These are phyloP conservation scores for Aspergillus unguis DNA, from an alignment of 2,329 filamentous ascomycete species.

Conservation along the genomic window DNA sequence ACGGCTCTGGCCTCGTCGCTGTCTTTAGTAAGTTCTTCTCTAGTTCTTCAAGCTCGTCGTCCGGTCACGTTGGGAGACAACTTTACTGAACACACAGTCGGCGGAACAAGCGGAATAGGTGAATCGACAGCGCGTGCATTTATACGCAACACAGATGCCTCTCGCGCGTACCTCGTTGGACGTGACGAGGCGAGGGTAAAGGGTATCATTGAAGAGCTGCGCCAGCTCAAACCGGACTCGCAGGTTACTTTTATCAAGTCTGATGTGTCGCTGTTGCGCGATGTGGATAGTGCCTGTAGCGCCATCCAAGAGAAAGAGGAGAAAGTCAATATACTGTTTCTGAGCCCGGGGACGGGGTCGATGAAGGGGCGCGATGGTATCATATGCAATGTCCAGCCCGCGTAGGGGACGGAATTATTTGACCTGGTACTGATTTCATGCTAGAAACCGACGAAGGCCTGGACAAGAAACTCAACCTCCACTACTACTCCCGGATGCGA, in stretches of 20 bases:
- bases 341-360: neutral
- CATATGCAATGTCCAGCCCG: conserved; percentile 17
- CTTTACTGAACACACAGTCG: conserved; percentile 2
- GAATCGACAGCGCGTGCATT: conserved; percentile 11
- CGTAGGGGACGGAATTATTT: no score
- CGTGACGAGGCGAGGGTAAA: conserved; percentile 38
- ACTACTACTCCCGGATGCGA: conserved; percentile 35
- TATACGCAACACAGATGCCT: conserved; percentile 37
- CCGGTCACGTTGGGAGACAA: neutral
- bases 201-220: conserved; percentile 44
- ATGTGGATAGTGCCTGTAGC: conserved; percentile 50
- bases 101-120: conserved; percentile 18
- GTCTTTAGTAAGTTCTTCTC: neutral
- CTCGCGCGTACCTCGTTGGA: conserved; percentile 54
- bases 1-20: neutral
- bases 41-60: neutral
- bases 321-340: neutral
- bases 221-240: conserved; percentile 44
- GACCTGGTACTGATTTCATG: conserved; percentile 23
- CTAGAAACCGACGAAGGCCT: conserved; percentile 34
- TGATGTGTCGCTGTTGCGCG: conserved; percentile 51
- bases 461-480: conserved; percentile 28
- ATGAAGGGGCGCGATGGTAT: neutral
- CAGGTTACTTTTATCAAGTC: conserved; percentile 48
- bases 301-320: conserved; percentile 39